These are phyloP conservation scores for Fusarium secorum DNA, from an alignment of 2,329 filamentous ascomycete genomes.

Conservation along the genomic window DNA sequence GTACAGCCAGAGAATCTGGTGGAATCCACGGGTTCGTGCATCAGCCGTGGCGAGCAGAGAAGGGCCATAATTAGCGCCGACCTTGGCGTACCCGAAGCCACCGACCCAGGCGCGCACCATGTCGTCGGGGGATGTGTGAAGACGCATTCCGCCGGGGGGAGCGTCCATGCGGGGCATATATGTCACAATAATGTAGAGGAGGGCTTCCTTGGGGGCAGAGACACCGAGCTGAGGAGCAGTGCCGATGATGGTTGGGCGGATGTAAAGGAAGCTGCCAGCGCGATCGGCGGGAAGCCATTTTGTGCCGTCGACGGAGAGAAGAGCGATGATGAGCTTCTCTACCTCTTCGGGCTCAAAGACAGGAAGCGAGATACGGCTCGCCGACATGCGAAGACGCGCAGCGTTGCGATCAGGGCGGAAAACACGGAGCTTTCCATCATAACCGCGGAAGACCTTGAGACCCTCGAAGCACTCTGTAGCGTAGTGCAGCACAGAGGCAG, in stretches of 20 bases:
- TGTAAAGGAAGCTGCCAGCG: slow-evolving; percentile 78
- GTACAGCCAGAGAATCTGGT: slow-evolving; percentile 95
- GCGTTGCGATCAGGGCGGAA: slow-evolving; percentile 82
- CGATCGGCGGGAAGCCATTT: slow-evolving; percentile 80
- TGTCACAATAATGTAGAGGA: slow-evolving; percentile 81
- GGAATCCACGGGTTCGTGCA: slow-evolving; percentile 75
- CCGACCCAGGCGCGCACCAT: slow-evolving; percentile 92
- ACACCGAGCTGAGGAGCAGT: slow-evolving; percentile 83
- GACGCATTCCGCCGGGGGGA: slow-evolving; percentile 67
- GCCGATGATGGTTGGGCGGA: slow-evolving; percentile 87
- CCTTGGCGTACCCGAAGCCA: slow-evolving; percentile 90
- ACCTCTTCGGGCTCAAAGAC: slow-evolving; percentile 75
- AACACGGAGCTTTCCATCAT: slow-evolving; percentile 75
- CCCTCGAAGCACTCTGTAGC: slow-evolving; percentile 93
- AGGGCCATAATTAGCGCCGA: slow-evolving; percentile 93
- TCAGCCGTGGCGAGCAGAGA: slow-evolving; percentile 79
- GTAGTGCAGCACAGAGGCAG: slow-evolving; percentile 84
- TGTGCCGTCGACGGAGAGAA: slow-evolving; percentile 75
- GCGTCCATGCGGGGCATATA: slow-evolving; percentile 67
- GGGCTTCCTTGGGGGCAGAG: slow-evolving; percentile 79
- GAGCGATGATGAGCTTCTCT: slow-evolving; percentile 74
- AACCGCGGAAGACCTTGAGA: slow-evolving; percentile 80
- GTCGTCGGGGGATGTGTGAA: slow-evolving; percentile 81
- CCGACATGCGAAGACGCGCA: slow-evolving; percentile 67
- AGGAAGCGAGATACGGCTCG: slow-evolving; percentile 75